Percentiles rank a stretch among this genome's conserved stretches.
Conservation (phyloP, 495 filamentous ascomycete species). For the Oleoguttula mirabilis region DNA sequence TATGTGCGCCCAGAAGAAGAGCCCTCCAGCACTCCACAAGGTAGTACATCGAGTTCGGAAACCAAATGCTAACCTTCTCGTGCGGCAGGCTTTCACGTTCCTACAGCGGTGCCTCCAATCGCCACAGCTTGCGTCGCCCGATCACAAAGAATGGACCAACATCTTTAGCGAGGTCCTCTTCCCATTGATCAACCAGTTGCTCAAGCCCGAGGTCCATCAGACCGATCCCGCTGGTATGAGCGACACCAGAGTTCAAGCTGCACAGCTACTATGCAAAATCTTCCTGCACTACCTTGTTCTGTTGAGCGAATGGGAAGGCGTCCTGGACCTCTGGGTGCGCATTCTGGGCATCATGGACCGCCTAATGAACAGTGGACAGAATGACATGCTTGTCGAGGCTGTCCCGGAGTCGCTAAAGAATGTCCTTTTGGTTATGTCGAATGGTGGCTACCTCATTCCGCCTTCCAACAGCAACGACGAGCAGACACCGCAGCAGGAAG, state of each 20-base stretch:
- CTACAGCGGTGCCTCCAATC: conserved; percentile 80
- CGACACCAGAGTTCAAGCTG: conserved; percentile 85
- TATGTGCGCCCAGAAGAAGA: too few species aligned
- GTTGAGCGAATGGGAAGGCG: conserved; percentile 73
- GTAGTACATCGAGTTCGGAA: too few species aligned
- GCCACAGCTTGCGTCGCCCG: conserved; percentile 58
- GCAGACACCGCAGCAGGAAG: conserved; percentile 36
- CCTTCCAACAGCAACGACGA: conserved; percentile 25
- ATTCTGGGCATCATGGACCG: conserved; percentile 93
- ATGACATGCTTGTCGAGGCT: conserved; percentile 57
- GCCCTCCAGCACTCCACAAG: too few species aligned
- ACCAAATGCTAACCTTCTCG: too few species aligned
- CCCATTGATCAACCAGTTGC: conserved; percentile 74
- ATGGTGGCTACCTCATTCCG: conserved; percentile 63
- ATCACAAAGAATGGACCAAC: conserved; percentile 82
- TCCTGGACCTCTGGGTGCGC: conserved; percentile 84
- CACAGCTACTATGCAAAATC: conserved; percentile 83
- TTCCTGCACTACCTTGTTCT: conserved; percentile 88
- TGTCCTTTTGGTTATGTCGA: conserved; percentile 89
- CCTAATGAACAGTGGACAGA: conserved; percentile 77
- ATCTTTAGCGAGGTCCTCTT: conserved; percentile 94
- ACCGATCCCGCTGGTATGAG: conserved; percentile 88
- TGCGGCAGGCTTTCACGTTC: conserved; percentile 75
- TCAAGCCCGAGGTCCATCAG: conserved; percentile 93
- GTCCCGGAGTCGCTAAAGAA: conserved; percentile 95